phyloP scores from a whole-genome alignment of 345 rosid species.

The Citrus trifoliata region DNA sequence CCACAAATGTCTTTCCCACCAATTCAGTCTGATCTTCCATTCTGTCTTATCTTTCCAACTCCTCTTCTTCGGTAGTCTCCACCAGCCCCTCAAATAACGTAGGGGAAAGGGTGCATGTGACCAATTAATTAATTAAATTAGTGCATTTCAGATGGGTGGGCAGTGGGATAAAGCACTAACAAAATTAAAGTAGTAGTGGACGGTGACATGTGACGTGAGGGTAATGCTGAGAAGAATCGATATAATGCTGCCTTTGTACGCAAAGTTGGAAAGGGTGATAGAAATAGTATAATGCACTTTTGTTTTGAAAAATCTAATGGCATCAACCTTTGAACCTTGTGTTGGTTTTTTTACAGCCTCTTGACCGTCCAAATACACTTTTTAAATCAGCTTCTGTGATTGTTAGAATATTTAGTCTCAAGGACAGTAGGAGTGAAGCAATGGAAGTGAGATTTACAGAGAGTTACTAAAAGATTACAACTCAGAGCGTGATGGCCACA shows the following conservation, averaged over 20 bases:
- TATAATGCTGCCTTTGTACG: slow-evolving; percentile 42
- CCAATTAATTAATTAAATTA: background rate
- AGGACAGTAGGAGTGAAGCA: background rate
- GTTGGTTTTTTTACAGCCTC: background rate
- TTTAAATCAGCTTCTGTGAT: background rate
- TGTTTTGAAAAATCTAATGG: background rate
- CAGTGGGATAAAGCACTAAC: background rate
- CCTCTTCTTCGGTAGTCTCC: background rate
- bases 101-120: background rate
- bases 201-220: background rate
- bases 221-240: slow-evolving; percentile 28
- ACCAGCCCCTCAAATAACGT: background rate
- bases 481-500: background rate
- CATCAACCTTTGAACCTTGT: background rate
- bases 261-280: slow-evolving; percentile 26
- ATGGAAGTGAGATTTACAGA: background rate
- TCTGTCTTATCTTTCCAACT: background rate
- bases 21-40: slow-evolving; percentile 60
- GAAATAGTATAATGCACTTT: background rate
- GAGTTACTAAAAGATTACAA: background rate
- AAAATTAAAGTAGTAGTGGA: too few species aligned
- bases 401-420: background rate
- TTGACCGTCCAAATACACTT: slow-evolving; percentile 29
- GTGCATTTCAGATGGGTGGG: background rate
- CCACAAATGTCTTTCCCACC: slow-evolving; percentile 75